Evolutionary conservation across 352 stramenopile genomes (phyloP).

Genomic region (Phytophthora sojae): DNA sequence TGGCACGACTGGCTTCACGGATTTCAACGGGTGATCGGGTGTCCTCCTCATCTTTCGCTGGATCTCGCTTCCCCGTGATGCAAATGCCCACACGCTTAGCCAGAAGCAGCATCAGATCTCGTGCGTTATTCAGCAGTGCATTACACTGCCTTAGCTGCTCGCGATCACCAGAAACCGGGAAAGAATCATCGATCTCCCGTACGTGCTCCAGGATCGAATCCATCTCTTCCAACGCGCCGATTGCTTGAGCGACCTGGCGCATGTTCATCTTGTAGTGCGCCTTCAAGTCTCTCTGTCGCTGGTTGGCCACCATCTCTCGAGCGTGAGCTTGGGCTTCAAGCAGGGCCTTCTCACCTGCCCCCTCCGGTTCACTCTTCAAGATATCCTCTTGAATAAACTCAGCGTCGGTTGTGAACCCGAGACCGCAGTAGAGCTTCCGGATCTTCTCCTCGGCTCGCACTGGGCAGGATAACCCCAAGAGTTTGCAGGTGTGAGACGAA

Average conservation of each 20-base stretch:
- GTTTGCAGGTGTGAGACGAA: conserved; percentile 39
- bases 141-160: conserved; percentile 31
- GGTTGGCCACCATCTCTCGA: conserved; percentile 51
- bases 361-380: conserved; percentile 74
- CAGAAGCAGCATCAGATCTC: conserved; percentile 55
- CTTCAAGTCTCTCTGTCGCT: conserved; percentile 62
- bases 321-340: conserved; percentile 62
- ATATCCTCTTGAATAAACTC: conserved; percentile 65
- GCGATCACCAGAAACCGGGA: conserved; percentile 3
- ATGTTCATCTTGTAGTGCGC: conserved; percentile 68
- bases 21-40: conserved; percentile 56
- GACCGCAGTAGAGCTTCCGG: conserved; percentile 54
- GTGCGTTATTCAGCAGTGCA: conserved; percentile 37
- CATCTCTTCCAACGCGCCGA: conserved; percentile 70
- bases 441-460: conserved; percentile 53
- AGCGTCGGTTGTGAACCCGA: conserved; percentile 59
- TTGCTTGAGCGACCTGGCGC: conserved; percentile 55
- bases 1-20: conserved; percentile 14
- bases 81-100: conserved; percentile 74
- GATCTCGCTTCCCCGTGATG: conserved; percentile 66
- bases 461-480: conserved; percentile 59
- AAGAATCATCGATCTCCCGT: conserved; percentile 39
- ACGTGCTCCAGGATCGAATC: conserved; percentile 56
- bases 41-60: conserved; percentile 54
- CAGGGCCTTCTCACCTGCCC: conserved; percentile 66